Evolutionary conservation across 148 eudicot genomes (phyloP), one percentile per base, ranked within the genome.

Genomic region (Simmondsia chinensis): DNA sequence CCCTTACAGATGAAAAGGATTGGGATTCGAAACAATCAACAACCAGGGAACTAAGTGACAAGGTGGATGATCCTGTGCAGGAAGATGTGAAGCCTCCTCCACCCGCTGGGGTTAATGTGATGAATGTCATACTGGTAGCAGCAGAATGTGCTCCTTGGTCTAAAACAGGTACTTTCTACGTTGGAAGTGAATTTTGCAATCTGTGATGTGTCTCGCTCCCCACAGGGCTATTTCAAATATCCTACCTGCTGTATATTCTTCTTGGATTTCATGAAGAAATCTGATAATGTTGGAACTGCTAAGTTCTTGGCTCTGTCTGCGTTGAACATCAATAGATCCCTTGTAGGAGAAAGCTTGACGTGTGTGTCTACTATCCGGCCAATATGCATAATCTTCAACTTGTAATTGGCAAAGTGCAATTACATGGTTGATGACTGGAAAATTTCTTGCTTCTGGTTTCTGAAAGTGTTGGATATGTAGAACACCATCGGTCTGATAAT

Each of bases 61-160:
- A 56, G 18, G 52, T 56, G 43, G 46, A 43, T 54, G 59, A 59
- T 7, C 67, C 79, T 56, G 23, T 22, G 33, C 27, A 43, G 48
- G 89, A 72, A 70, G 73, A 75, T 40, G 68, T 29, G 25, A 80
- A 73, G 33, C 74, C 87, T n/a, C 77, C 91, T 57, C 96, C 99
- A 34, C 68, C 80, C 43, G 99, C 96, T 34, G 99, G 96, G 39
- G 48, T 57, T 33, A 80, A 93, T 68, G 94, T 75, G 39, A 93
- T 93, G 99, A 93, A 93, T 62, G 70, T 93, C 23, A 79, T 93
- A 60, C 44, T 93, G 66, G 96, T 86, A 17, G 76, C 99, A 42
- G 81, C 99, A 20, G 99, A 93, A 71, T 93, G 96, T 54, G 79
- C 87, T 59, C 96, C 99, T 33, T 86, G 82, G 82, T 46, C 66